These are phyloP conservation scores for Coemansia sp. DNA, from an alignment of 192 early-diverging fungal genomes.

Conservation along the genomic window DNA sequence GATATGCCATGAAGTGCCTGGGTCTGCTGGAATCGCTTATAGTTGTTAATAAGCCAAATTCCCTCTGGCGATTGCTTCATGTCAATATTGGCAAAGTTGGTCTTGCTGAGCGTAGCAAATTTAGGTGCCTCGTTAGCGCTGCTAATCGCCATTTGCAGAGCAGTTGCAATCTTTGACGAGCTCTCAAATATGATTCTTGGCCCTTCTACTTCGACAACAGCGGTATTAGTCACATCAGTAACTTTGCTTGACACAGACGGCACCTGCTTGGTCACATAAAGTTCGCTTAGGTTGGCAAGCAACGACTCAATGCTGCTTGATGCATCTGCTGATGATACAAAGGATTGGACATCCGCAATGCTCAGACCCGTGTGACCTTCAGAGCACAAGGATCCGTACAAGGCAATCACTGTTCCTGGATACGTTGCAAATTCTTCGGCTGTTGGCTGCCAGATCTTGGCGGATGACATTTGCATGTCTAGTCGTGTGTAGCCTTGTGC, in stretches of 20 bases:
- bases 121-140: background rate
- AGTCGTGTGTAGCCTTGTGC: conserved; percentile 2
- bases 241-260: background rate
- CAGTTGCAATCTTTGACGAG: background rate
- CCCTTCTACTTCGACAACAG: background rate
- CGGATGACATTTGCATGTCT: background rate
- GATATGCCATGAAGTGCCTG: background rate
- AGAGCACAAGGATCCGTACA: background rate
- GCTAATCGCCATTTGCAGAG: background rate
- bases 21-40: background rate
- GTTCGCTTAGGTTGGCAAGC: background rate
- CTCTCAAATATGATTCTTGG: background rate
- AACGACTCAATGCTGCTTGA: background rate
- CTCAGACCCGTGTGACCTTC: background rate
- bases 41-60: background rate
- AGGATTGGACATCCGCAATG: background rate
- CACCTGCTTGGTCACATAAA: background rate
- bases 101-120: background rate
- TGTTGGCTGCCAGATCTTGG: background rate
- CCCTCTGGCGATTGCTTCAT: background rate
- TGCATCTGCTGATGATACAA: background rate
- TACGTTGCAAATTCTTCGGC: background rate
- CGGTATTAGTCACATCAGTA: background rate
- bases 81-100: background rate
- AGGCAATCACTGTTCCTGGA: background rate